Base-by-base conservation (phyloP, 2,329 filamentous ascomycete genomes). In the Parasarocladium wereldwijsianum region DNA sequence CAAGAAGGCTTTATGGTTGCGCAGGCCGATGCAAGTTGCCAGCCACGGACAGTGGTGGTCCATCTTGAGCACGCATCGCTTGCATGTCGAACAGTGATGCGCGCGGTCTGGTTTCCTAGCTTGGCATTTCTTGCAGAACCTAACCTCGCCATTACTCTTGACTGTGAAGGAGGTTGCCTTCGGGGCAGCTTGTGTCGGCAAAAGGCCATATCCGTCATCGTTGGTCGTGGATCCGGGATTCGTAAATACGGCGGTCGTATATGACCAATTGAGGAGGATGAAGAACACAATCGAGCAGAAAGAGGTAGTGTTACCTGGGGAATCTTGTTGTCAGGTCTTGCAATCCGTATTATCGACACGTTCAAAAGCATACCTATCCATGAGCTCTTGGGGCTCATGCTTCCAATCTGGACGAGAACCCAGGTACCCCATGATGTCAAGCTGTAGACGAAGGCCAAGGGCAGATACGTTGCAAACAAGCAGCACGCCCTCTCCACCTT, bases 41-140 rank as follows among this genome's bases (percentile, higher is more conserved):
- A 98, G 67, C 90, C 90, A 98, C 11, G 90, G 90, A 51, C 90
- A 98, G 58, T 98, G 90, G 53, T 98, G 90, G 50, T 98, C 90
- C 90, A 98, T 98, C 64, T 98, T 98, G 52, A 98, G 65, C 16
- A 98, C 86, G 52, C 90, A 98, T 46, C 80, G 78, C 41, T 78
- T 74, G 57, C 90, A 98, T 4, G 85, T 92, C 8, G 84, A 93
- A 65, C 90, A 98, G 60, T 98, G 90, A 54, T 98, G 90, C 18
- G 87, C 76, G 36, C 90, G 82, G 57, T 98, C 90, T 24, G 90
- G 90, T 60, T 98, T 98, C 38, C 81, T 73, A 31, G 77, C 77
- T 58, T 92, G 82, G 54, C 90, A 98, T 58, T 98, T 98, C 59
- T 96, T 96, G 66, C 90, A 98, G 60, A 79, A 96, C 32, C 90